Percentiles rank a stretch among this genome's conserved stretches.
Conservation (phyloP, 768 basidiomycete genomes). For the Xerocomus potaroensis region DNA sequence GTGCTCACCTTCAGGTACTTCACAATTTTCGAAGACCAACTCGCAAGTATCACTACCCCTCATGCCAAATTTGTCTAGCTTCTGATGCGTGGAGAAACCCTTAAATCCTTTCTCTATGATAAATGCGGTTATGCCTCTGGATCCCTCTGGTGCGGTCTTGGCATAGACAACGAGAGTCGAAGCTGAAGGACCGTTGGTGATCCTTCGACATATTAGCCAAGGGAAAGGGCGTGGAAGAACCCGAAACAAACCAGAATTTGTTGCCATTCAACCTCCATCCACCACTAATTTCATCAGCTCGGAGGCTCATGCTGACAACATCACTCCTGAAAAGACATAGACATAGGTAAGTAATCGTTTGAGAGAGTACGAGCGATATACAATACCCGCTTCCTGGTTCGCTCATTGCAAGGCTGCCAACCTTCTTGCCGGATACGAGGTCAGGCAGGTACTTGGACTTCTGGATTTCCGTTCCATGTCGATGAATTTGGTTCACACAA, state of each 20-base stretch:
- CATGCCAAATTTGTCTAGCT: slow-evolving; percentile 97
- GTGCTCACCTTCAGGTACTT: slow-evolving; percentile 75
- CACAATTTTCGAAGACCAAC: slow-evolving; percentile 85
- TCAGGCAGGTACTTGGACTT: slow-evolving; percentile 78
- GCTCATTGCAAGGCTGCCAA: slow-evolving; percentile 93
- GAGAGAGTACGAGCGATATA: background rate
- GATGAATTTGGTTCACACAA: slow-evolving; percentile 80
- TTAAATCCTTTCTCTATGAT: slow-evolving; percentile 78
- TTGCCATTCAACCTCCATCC: slow-evolving; percentile 83
- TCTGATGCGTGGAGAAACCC: slow-evolving; percentile 87
- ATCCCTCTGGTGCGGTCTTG: slow-evolving; percentile 74
- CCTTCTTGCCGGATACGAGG: slow-evolving; percentile 72
- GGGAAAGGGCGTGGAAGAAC: no score
- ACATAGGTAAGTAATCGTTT: background rate
- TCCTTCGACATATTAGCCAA: no score
- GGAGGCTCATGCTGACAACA: slow-evolving; percentile 90
- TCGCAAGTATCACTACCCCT: slow-evolving; percentile 94
- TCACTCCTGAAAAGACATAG: slow-evolving; percentile 49
- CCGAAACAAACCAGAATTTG: slow-evolving; percentile 73
- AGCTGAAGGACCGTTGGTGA: slow-evolving; percentile 90
- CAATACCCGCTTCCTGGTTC: slow-evolving; percentile 74
- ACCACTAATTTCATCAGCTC: slow-evolving; percentile 71
- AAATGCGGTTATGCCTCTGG: slow-evolving; percentile 91
- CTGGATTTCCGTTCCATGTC: slow-evolving; percentile 80
- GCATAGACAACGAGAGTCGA: slow-evolving; percentile 93